A percentile compares a stretch with the other conserved stretches of the same genome.
Evolutionary conservation across 805 yeast species (phyloP).

Genomic region (Wickerhamiella azyma): DNA sequence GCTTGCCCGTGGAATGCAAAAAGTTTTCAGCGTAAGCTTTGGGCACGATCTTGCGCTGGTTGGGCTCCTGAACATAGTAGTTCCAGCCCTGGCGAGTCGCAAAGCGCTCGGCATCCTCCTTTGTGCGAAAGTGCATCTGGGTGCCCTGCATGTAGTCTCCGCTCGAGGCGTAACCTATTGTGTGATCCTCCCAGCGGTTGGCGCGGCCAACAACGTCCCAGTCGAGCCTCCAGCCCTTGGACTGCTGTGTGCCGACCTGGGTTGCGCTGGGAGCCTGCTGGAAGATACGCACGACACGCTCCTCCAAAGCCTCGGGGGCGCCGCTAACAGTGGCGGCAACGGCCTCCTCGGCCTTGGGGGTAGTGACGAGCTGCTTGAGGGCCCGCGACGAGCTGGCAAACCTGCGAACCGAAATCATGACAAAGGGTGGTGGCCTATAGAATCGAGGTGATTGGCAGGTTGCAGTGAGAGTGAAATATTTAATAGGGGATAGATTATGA

Average conservation of each 20-base stretch:
- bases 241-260: slow-evolving; percentile 44
- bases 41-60: slow-evolving; percentile 54
- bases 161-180: slow-evolving; percentile 72
- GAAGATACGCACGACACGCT: slow-evolving; percentile 62
- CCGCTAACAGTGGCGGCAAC: slow-evolving; percentile 29
- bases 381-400: not conserved
- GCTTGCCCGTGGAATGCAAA: slow-evolving; percentile 50
- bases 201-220: slow-evolving; percentile 71
- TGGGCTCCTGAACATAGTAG: slow-evolving; percentile 70
- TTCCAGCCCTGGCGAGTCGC: slow-evolving; percentile 82
- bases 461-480: too few species aligned
- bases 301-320: slow-evolving; percentile 53
- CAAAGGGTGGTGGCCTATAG: not conserved
- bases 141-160: slow-evolving; percentile 73
- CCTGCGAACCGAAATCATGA: not conserved
- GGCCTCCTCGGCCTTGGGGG: slow-evolving; percentile 1
- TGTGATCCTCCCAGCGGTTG: slow-evolving; percentile 79
- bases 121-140: slow-evolving; percentile 54
- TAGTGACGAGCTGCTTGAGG: not conserved
- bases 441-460: not conserved
- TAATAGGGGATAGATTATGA: too few species aligned
- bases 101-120: slow-evolving; percentile 64
- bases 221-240: slow-evolving; percentile 55
- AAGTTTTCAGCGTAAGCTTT: slow-evolving; percentile 67
- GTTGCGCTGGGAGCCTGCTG: slow-evolving; percentile 70